Base-by-base conservation (phyloP, 1,139 yeast species). In the Geotrichum klebahnii region DNA sequence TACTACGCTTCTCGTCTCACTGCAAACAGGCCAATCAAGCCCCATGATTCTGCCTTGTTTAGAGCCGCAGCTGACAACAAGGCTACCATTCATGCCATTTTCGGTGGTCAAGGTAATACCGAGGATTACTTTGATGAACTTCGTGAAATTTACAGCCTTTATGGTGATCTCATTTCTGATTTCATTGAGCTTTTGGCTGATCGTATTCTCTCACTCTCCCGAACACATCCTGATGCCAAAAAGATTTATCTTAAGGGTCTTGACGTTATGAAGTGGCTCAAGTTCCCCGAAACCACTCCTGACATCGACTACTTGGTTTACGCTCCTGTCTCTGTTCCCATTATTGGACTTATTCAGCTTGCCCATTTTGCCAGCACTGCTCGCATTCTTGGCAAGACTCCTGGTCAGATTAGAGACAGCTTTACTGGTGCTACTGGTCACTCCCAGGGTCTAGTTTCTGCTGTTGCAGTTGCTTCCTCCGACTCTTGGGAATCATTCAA, bases 71-170 rank as follows among this genome's bases (percentile, higher is more conserved):
- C 72, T 54, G 71, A 74, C 45, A 71, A 74, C 33, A 63, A 71
- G 39, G 89, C 94, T 49, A 72, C 76, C 55, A 70, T 89, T 53
- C 81, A 78, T 55, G 96, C 97, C 56, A 82, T 92, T 58, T 92
- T 92, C 63, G 98, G 99, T 68, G 99, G 99, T 63, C 99, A 92
- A 75, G 99, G 99, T 72, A 90, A 88, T 73, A 83, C 95, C 47
- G 97, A 94, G 66, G 97, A 92, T 67, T 92, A 89, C 75, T 92
- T 92, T 65, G 97, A 90, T 66, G 99, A 94, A 74, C 80, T 92
- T 66, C 82, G 96, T 68, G 95, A 89, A 60, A 70, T 89, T 55
- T 83, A 85, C 74, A 74, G 79, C 57, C 76, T 82, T 55, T 92
- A 94, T 74, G 77, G 82, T 59, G 87, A 86, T 28, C 76, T 92